These are phyloP conservation scores for Entomortierella chlamydospora DNA, from an alignment of 192 early-diverging fungal genomes.

Conservation along the genomic window DNA sequence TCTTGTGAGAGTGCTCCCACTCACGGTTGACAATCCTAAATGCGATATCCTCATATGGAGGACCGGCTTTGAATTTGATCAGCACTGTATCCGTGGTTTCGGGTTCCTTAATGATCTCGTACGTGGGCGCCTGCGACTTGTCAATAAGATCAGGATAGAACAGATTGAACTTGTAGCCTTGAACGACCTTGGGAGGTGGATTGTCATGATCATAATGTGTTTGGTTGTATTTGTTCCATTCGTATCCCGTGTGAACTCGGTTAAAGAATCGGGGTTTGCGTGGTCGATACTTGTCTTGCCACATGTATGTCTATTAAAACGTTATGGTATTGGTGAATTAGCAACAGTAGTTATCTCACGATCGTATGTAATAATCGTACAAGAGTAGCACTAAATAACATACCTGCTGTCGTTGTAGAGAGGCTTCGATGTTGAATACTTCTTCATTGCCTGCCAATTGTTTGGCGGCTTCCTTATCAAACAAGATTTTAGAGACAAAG, in stretches of 20 bases:
- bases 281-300: slow-evolving; percentile 96
- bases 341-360: too few species aligned
- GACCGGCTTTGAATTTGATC: slow-evolving; percentile 91
- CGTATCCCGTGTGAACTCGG: slow-evolving; percentile 96
- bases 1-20: slow-evolving; percentile 96
- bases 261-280: slow-evolving; percentile 97
- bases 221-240: slow-evolving; percentile 99
- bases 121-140: slow-evolving; percentile 91
- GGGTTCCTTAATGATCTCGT: slow-evolving; percentile 80
- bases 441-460: slow-evolving; percentile 85
- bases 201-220: slow-evolving; percentile 98
- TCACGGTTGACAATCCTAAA: slow-evolving; percentile 96
- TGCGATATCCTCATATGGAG: slow-evolving; percentile 98
- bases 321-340: too few species aligned
- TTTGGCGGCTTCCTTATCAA: slow-evolving; percentile 77
- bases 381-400: not conserved
- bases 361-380: too few species aligned
- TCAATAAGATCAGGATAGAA: slow-evolving; percentile 99
- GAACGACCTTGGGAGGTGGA: slow-evolving; percentile 96
- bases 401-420: slow-evolving; percentile 63
- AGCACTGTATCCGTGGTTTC: slow-evolving; percentile 85
- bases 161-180: slow-evolving; percentile 98
- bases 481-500: slow-evolving; percentile 65
- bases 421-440: slow-evolving; percentile 81
- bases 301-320: slow-evolving; percentile 76